These are phyloP conservation scores for Axilococcus clingmanii DNA, from an alignment of 139 green algal species.

Conservation along the genomic window DNA sequence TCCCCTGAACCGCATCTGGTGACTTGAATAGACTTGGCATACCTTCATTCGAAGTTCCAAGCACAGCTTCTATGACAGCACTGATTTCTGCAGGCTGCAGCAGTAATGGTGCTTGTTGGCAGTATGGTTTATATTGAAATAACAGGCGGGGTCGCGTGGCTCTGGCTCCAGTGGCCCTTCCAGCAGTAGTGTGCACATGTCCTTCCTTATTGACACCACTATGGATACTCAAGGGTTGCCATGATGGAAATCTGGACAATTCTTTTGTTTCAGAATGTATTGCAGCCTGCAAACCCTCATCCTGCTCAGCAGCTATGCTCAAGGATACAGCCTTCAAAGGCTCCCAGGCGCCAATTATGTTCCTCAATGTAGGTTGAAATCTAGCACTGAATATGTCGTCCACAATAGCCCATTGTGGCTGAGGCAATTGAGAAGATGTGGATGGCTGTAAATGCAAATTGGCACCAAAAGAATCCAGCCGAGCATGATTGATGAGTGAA, in stretches of 20 bases:
- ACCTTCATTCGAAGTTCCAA: constrained; percentile 8
- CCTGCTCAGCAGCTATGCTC: too few species aligned
- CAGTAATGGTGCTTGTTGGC: constrained; percentile 30
- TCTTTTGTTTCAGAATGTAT: too few species aligned
- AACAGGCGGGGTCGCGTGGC: constrained; percentile 12
- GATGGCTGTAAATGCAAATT: neutral
- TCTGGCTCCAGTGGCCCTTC: neutral
- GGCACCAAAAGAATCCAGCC: neutral
- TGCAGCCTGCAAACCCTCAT: too few species aligned
- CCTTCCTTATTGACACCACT: neutral
- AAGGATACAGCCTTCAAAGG: too few species aligned
- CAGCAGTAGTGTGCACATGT: neutral
- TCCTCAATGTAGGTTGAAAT: too few species aligned
- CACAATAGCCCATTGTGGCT: neutral
- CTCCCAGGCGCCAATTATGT: too few species aligned
- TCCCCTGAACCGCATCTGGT: neutral
- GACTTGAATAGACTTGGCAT: neutral
- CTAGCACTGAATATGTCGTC: neutral
- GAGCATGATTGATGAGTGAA: too few species aligned
- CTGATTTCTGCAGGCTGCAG: constrained; percentile 23
- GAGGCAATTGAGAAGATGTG: neutral
- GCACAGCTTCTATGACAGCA: constrained; percentile 38
- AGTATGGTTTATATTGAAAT: constrained; percentile 41
- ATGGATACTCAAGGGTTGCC: too few species aligned
- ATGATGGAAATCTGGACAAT: too few species aligned